Conservation (phyloP, 2,329 filamentous ascomycete genomes). For the Xylariaceae sp. region DNA sequence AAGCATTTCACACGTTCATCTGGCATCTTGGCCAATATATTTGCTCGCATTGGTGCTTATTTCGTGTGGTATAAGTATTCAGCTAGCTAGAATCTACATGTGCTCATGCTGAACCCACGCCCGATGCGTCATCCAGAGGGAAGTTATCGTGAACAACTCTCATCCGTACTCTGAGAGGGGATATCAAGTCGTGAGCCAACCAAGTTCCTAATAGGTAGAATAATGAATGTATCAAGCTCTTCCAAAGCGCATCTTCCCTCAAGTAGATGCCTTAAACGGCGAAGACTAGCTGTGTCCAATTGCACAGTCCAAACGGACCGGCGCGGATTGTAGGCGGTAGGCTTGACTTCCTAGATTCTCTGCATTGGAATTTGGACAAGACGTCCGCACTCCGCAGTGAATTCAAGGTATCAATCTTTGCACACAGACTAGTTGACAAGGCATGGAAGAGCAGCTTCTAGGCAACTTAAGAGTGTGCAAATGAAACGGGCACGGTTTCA, state of each 20-base stretch:
- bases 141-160: neutral
- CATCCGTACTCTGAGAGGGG: neutral
- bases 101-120: neutral
- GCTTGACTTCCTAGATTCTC: conserved; percentile 35
- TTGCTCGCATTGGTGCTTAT: too few species aligned
- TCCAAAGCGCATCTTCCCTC: conserved; percentile 23
- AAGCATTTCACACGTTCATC: too few species aligned
- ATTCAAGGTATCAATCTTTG: conserved; percentile 61
- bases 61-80: too few species aligned
- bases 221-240: conserved; percentile 25
- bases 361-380: conserved; percentile 41
- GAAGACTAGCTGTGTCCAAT: conserved; percentile 20
- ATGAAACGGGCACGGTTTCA: conserved; percentile 20
- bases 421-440: conserved; percentile 96
- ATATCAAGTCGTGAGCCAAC: neutral
- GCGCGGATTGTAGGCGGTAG: conserved; percentile 23
- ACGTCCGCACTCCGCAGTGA: conserved; percentile 44
- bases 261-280: conserved; percentile 15
- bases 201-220: neutral
- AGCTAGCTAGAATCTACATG: neutral
- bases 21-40: too few species aligned
- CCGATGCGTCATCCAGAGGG: neutral
- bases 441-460: conserved; percentile 68
- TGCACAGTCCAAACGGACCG: conserved; percentile 25
- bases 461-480: conserved; percentile 98